Evolutionary conservation across 1,284 basidiomycete species (phyloP).

Genomic region (Boletus mariae): DNA sequence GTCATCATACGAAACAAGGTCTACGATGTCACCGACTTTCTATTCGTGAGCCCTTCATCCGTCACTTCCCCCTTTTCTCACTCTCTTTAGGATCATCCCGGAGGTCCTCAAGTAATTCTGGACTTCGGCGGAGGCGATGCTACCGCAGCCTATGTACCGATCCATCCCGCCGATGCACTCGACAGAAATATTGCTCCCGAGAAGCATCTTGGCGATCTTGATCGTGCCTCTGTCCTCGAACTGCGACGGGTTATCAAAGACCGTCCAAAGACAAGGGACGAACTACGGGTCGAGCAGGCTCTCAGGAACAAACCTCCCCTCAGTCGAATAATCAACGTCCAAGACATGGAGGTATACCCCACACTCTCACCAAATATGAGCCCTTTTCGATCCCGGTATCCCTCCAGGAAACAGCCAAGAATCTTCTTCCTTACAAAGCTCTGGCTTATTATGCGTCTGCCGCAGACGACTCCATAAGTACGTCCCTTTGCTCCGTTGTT

Average conservation of each 20-base stretch:
- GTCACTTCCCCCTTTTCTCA: conserved; percentile 1
- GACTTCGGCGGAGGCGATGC: conserved; percentile 80
- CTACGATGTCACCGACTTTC: conserved; percentile 84
- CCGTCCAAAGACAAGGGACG: conserved; percentile 62
- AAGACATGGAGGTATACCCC: conserved; percentile 68
- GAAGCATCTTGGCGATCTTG: conserved; percentile 71
- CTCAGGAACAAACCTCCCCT: conserved; percentile 61
- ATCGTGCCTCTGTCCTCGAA: conserved; percentile 46
- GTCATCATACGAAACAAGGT: conserved; percentile 77
- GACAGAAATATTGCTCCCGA: conserved; percentile 61
- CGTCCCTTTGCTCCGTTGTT: conserved; percentile 27
- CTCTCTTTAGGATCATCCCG: conserved; percentile 67
- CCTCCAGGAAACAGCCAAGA: conserved; percentile 54
- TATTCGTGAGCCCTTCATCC: conserved; percentile 45
- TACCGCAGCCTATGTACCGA: conserved; percentile 67
- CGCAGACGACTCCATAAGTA: conserved; percentile 79
- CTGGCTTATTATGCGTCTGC: conserved; percentile 81
- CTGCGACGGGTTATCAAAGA: conserved; percentile 40
- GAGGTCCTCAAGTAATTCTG: conserved; percentile 74
- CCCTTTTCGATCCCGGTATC: background rate
- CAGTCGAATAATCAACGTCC: conserved; percentile 64
- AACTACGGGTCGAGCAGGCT: conserved; percentile 62
- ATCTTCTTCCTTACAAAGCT: conserved; percentile 68
- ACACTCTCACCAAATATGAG: background rate
- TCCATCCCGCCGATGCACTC: conserved; percentile 71